Evolutionary conservation across 345 rosid species (phyloP).

Genomic region (Salix koriyanagi): DNA sequence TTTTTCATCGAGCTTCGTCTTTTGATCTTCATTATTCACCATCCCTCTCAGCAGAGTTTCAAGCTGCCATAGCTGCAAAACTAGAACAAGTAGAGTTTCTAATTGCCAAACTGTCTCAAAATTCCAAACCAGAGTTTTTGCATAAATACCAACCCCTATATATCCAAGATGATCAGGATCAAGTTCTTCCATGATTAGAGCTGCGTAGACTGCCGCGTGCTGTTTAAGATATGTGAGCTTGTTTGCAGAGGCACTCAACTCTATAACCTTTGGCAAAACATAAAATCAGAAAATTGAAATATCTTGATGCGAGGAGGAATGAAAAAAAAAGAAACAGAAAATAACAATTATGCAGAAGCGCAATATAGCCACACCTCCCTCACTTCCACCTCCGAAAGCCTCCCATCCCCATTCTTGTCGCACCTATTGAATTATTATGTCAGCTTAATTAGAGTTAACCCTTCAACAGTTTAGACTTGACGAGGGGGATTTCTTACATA

Average conservation of each 20-base stretch:
- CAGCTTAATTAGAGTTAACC: not conserved
- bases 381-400: slow-evolving; percentile 79
- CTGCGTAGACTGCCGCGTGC: slow-evolving; percentile 62
- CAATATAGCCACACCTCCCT: slow-evolving; percentile 48
- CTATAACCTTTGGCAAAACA: slow-evolving; percentile 46
- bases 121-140: not conserved
- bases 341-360: not conserved
- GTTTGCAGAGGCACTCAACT: slow-evolving; percentile 84
- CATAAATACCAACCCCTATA: slow-evolving; percentile 57
- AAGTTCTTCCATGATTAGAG: slow-evolving; percentile 95
- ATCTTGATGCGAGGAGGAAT: not conserved
- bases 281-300: not conserved
- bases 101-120: not conserved
- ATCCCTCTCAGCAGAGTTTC: slow-evolving; percentile 71
- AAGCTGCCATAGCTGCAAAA: slow-evolving; percentile 85
- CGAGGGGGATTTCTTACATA: slow-evolving; percentile 45
- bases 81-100: not conserved
- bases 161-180: slow-evolving; percentile 89
- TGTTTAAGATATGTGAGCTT: slow-evolving; percentile 69
- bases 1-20: slow-evolving; percentile 22
- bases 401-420: slow-evolving; percentile 95
- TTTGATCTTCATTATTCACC: slow-evolving; percentile 46
- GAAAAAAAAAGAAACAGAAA: not conserved
- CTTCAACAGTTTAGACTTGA: not conserved
- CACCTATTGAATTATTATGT: slow-evolving; percentile 47